phyloP scores from a whole-genome alignment of 176 grass and related monocot genomes.

The Oryza punctata region DNA sequence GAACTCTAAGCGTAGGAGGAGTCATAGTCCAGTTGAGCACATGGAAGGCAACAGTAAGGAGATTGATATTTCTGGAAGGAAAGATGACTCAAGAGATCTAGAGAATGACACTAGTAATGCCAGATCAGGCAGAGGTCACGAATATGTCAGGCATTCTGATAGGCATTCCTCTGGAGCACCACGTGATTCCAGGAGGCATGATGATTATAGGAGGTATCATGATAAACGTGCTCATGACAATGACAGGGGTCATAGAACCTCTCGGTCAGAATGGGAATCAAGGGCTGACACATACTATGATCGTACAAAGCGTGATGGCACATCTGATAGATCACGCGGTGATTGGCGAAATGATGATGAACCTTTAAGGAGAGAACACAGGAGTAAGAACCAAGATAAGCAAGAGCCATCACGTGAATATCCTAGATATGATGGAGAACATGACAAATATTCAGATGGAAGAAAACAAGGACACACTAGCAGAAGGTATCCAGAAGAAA shows the following conservation, averaged over 20 bases:
- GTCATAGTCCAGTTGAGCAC: conserved; percentile 54
- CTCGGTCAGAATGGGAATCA: conserved; percentile 54
- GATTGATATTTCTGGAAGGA: conserved; percentile 42
- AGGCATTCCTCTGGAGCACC: conserved; percentile 52
- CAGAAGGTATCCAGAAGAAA: conserved; percentile 47
- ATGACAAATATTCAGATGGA: conserved; percentile 48
- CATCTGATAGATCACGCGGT: conserved; percentile 52
- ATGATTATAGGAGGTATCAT: conserved; percentile 70
- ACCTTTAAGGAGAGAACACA: conserved; percentile 42
- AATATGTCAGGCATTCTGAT: conserved; percentile 52
- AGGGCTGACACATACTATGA: conserved; percentile 51
- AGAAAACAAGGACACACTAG: conserved; percentile 37
- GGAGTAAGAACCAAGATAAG: conserved; percentile 60
- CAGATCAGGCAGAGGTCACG: conserved; percentile 53
- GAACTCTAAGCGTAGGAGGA: conserved; percentile 51
- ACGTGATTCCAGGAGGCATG: conserved; percentile 62
- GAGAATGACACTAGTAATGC: conserved; percentile 37
- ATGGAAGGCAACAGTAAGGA: conserved; percentile 48
- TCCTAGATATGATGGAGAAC: conserved; percentile 41
- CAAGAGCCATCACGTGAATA: conserved; percentile 25
- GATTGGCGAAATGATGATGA: conserved; percentile 45
- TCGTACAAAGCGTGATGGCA: conserved; percentile 35
- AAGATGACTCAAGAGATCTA: conserved; percentile 42
- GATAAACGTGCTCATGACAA: conserved; percentile 53
- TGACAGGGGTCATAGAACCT: conserved; percentile 64